Base-by-base conservation (phyloP, 129 eudicot species). In the Arctium minus region DNA sequence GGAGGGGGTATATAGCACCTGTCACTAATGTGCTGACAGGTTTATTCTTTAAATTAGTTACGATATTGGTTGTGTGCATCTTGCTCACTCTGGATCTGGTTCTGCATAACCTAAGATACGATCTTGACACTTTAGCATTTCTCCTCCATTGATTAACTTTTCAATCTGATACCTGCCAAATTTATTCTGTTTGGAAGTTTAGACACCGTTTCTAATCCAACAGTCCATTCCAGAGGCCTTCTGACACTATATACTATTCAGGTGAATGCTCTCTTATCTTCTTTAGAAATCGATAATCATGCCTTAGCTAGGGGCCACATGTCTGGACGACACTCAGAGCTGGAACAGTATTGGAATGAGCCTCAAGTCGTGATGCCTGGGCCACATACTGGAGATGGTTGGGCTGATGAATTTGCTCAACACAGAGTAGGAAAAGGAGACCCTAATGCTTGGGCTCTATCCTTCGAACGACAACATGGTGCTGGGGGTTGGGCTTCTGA, bases 401-500 rank as follows among this genome's bases (percentile, higher is more conserved):
- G 99, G 99, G 92, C 84, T 81, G 50, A 88, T 83, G 99, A 96
- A 80, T 96, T 91, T 80, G 31, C 87, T 17, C 98, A 91, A 70
- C 86, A 71, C 31, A 89, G 85, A 82, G 81, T 33, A 36, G 86
- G 84, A 48, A 94, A 72, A 67, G 82, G 79, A 68, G 89, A 88
- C 79, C 98, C 98, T 84, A 89, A 91, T 89, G 79, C 86, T 30
- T 96, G 99, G 99, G 98, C 86, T 12, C 90, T 90, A 74, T 91
- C 98, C 50, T 96, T 96, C 80, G 98, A 96, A 84, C 90, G 88
- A 70, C 93, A 93, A 70, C 95, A 96, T 91, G 99, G 99, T 38
- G 87, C 95, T 79, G 92, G 87, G 70, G 95, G 97, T 27, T 96
- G 99, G 99, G 99, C 98, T 73, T 93, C 99, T 78, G 99, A 96